Conservation (phyloP, 108 stramenopile species). For the Schizochytrium sp. region DNA sequence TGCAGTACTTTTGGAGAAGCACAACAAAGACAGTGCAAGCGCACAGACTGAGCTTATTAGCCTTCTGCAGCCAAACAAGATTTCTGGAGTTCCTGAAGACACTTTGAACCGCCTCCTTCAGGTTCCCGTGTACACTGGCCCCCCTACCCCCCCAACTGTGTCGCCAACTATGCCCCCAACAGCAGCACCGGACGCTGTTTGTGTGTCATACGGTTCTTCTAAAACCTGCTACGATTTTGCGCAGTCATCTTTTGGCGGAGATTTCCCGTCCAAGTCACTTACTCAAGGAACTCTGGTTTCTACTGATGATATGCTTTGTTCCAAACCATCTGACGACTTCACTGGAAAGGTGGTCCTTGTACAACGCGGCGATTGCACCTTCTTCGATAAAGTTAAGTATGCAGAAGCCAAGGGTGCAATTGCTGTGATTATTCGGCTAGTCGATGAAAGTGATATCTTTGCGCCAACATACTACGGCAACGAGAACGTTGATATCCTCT, state of each 20-base stretch:
- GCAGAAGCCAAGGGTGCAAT: background rate
- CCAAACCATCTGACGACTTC: background rate
- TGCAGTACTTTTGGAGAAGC: constrained; percentile 40
- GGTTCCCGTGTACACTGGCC: background rate
- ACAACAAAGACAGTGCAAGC: background rate
- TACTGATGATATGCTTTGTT: background rate
- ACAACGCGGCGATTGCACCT: background rate
- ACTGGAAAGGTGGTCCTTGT: constrained; percentile 28
- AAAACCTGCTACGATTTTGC: background rate
- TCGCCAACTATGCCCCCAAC: background rate
- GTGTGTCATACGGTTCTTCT: background rate
- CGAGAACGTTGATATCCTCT: background rate
- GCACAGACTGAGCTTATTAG: background rate
- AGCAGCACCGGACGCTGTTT: background rate
- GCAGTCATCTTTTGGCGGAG: background rate
- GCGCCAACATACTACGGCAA: background rate
- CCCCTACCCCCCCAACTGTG: background rate
- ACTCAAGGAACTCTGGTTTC: background rate
- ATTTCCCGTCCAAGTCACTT: background rate
- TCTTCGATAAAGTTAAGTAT: background rate
- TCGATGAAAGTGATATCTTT: background rate
- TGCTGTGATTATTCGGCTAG: background rate
- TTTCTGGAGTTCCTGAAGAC: background rate
- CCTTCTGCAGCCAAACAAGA: background rate
- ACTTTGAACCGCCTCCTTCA: constrained; percentile 1